Percentiles rank a stretch among this genome's conserved stretches.
These are phyloP conservation scores for Metarhizium sp. DNA, from an alignment of 2,329 filamentous ascomycete genomes.

Conservation along the genomic window DNA sequence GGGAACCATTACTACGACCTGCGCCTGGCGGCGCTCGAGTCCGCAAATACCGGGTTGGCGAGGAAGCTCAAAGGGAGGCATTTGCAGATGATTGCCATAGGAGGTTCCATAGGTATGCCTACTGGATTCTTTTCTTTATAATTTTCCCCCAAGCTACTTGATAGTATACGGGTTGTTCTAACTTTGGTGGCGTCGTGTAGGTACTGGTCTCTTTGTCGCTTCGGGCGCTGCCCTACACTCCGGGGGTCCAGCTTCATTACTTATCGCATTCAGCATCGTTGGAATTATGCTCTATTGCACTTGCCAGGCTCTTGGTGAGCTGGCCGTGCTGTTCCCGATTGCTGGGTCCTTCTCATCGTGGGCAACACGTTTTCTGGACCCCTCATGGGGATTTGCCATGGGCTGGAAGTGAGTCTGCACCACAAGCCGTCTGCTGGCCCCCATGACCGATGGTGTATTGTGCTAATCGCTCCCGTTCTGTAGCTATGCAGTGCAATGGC, in stretches of 20 bases:
- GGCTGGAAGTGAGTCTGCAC: slow-evolving; percentile 66
- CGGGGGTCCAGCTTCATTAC: slow-evolving; percentile 68
- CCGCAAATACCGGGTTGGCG: slow-evolving; percentile 65
- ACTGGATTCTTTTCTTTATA: neutral
- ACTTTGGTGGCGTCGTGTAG: slow-evolving; percentile 1
- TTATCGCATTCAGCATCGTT: slow-evolving; percentile 71
- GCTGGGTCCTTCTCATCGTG: slow-evolving; percentile 88
- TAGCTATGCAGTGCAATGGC: slow-evolving; percentile 81
- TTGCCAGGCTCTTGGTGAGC: slow-evolving; percentile 82
- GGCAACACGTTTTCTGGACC: slow-evolving; percentile 85
- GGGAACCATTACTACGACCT: slow-evolving; percentile 45
- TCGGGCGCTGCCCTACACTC: slow-evolving; percentile 61
- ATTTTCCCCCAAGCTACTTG: neutral
- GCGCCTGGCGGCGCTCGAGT: slow-evolving; percentile 56
- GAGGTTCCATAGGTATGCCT: slow-evolving; percentile 70
- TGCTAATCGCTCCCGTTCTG: slow-evolving; percentile 2
- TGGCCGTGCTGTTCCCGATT: slow-evolving; percentile 84
- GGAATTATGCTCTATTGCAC: slow-evolving; percentile 87
- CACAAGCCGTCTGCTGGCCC: no score
- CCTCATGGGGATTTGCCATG: slow-evolving; percentile 92
- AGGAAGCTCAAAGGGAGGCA: slow-evolving; percentile 75
- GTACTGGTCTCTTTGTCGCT: slow-evolving; percentile 76
- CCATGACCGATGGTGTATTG: no score
- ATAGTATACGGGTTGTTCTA: neutral
- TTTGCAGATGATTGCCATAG: slow-evolving; percentile 96